Evolutionary conservation across 345 rosid genomes (phyloP).

Genomic region (Moringa oleifera): DNA sequence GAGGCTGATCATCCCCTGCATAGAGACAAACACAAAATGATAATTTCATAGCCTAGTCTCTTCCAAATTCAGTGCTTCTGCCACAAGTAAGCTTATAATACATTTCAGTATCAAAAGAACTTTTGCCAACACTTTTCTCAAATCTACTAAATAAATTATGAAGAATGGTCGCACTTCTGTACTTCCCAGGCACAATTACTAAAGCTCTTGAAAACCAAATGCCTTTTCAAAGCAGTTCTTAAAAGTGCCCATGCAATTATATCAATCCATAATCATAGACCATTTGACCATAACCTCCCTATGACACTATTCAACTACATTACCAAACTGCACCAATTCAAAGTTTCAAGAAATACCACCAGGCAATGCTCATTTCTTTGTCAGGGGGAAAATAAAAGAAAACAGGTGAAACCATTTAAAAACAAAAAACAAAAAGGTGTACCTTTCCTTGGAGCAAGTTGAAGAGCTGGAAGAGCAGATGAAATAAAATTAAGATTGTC

Average conservation of each 20-base stretch:
- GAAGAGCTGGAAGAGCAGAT: constrained; percentile 40
- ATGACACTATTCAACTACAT: not conserved
- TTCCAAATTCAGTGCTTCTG: not conserved
- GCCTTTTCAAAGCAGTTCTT: too few relatives aligned
- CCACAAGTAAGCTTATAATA: too few relatives aligned
- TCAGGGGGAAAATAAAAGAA: not conserved
- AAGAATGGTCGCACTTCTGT: too few relatives aligned
- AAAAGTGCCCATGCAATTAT: not conserved
- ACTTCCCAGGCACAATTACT: too few relatives aligned
- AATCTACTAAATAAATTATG: not conserved
- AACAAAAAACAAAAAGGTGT: not conserved
- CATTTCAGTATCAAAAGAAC: not conserved
- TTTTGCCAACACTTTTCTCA: too few relatives aligned
- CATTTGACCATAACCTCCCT: not conserved
- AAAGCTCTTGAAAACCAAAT: too few relatives aligned
- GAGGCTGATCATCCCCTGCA: constrained; percentile 32
- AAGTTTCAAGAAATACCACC: not conserved
- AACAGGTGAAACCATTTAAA: not conserved
- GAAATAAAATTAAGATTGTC: constrained; percentile 35
- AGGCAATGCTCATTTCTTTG: too few relatives aligned
- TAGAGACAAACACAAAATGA: not conserved
- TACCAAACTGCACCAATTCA: not conserved
- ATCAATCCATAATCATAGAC: not conserved
- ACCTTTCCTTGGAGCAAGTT: constrained; percentile 24
- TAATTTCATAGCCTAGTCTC: not conserved